Percentiles rank a stretch among this genome's conserved stretches.
Conservation (phyloP, 129 eudicot species). For the Calendula officinalis region DNA sequence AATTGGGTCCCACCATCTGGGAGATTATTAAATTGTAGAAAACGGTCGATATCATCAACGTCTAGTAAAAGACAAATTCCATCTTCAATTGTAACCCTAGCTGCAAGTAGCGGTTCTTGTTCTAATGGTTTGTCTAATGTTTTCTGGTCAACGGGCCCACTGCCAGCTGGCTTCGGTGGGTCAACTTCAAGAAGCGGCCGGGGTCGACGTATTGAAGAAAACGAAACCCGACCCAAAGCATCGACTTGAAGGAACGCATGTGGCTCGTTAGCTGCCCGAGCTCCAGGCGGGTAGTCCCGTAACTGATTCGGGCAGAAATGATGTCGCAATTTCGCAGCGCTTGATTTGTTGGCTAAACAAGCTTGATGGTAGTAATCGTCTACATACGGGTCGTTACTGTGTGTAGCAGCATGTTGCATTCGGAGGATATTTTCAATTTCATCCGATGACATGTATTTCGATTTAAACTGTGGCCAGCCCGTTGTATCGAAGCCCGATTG, state of each 20-base stretch:
- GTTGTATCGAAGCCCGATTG: constrained; percentile 57
- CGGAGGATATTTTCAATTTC: constrained; percentile 85
- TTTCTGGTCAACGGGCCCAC: constrained; percentile 52
- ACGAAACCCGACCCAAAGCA: constrained; percentile 89
- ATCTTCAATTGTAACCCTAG: constrained; percentile 88
- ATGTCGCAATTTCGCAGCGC: constrained; percentile 63
- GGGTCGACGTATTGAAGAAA: constrained; percentile 94
- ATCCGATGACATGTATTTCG: constrained; percentile 79
- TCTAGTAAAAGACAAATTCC: constrained; percentile 84
- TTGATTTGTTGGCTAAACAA: constrained; percentile 57
- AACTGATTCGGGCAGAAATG: constrained; percentile 83
- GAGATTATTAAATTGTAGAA: constrained; percentile 66
- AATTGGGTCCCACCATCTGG: constrained; percentile 72
- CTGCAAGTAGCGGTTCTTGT: constrained; percentile 99
- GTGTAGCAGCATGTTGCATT: constrained; percentile 92
- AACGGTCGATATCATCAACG: constrained; percentile 90
- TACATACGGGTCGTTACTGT: constrained; percentile 84
- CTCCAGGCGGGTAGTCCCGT: constrained; percentile 57
- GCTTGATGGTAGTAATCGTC: constrained; percentile 98
- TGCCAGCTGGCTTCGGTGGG: constrained; percentile 46
- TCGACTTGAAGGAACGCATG: constrained; percentile 92
- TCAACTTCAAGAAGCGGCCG: constrained; percentile 96
- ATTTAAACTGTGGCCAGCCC: constrained; percentile 80
- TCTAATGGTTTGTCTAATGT: constrained; percentile 73
- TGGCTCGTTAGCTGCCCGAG: constrained; percentile 72